Evolutionary conservation across 495 filamentous ascomycete species (phyloP).

Genomic region (Neurospora tetraspora): DNA sequence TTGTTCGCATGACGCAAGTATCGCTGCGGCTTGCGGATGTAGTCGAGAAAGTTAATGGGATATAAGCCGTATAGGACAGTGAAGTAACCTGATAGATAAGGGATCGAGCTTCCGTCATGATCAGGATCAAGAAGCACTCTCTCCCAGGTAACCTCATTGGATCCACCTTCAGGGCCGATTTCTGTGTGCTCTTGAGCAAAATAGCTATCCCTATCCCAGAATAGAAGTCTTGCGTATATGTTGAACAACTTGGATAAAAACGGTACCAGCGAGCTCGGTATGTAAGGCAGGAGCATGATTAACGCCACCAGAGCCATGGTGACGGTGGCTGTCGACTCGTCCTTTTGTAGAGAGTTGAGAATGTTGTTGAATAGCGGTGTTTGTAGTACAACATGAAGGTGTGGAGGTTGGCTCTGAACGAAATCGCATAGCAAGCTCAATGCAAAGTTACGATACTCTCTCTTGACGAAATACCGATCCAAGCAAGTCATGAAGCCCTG

Average conservation of each 20-base stretch:
- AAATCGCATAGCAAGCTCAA: conserved; percentile 54
- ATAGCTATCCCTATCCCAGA: conserved; percentile 52
- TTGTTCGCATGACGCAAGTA: conserved; percentile 55
- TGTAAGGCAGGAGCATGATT: conserved; percentile 68
- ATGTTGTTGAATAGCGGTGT: conserved; percentile 58
- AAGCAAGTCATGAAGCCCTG: conserved; percentile 52
- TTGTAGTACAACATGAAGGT: conserved; percentile 56
- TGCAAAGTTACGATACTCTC: conserved; percentile 45
- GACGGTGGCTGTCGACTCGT: conserved; percentile 59
- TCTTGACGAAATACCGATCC: conserved; percentile 49
- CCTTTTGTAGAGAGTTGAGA: conserved; percentile 56
- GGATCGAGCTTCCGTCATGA: conserved; percentile 48
- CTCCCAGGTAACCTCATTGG: conserved; percentile 41
- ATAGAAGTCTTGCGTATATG: conserved; percentile 61
- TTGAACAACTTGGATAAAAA: conserved; percentile 61
- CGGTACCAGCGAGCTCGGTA: conserved; percentile 52
- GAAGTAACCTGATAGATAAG: conserved; percentile 67
- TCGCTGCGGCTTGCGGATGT: conserved; percentile 63
- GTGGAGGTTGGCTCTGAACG: conserved; percentile 56
- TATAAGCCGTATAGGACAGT: conserved; percentile 70
- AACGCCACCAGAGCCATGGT: conserved; percentile 55
- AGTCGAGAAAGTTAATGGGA: conserved; percentile 69
- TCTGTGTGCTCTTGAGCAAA: conserved; percentile 19
- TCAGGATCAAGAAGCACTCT: conserved; percentile 46
- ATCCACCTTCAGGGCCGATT: conserved; percentile 20